Conservation (phyloP, 1,284 basidiomycete species). For the Leccinum griseonigrum region DNA sequence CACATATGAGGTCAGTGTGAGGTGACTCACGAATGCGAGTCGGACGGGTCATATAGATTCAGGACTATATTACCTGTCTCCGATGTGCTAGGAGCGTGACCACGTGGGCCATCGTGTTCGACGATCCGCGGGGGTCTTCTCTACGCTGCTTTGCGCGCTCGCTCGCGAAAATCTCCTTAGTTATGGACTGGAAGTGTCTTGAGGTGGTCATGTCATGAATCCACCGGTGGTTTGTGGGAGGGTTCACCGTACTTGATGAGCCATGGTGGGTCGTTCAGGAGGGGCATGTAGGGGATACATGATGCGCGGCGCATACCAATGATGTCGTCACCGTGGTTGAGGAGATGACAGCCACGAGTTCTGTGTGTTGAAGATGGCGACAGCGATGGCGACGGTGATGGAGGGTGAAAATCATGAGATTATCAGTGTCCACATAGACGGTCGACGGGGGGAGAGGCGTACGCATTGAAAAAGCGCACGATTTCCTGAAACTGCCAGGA, state of each 20-base stretch:
- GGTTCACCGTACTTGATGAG: constrained; percentile 75
- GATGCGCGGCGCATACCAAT: constrained; percentile 94
- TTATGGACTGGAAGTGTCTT: constrained; percentile 71
- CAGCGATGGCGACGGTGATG: not conserved
- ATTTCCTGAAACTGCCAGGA: constrained; percentile 92
- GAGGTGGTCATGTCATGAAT: constrained; percentile 52
- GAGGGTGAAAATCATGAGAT: not conserved
- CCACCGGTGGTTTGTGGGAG: constrained; percentile 1
- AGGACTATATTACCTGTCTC: not conserved
- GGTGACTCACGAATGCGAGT: constrained; percentile 42
- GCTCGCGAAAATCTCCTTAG: constrained; percentile 66
- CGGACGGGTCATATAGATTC: not conserved
- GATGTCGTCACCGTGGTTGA: constrained; percentile 93
- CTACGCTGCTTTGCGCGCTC: constrained; percentile 60
- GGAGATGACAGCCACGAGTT: constrained; percentile 89
- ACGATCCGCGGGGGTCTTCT: constrained; percentile 6
- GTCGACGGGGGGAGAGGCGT: not conserved
- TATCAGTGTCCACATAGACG: not conserved
- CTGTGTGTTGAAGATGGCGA: constrained; percentile 39
- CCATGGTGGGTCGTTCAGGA: constrained; percentile 68
- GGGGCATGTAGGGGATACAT: constrained; percentile 97
- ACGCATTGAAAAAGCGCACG: constrained; percentile 87
- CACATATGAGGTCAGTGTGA: not conserved
- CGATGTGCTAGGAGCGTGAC: constrained; percentile 2
- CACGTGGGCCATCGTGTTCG: constrained; percentile 31